Evolutionary conservation across 179 eudicot genomes (phyloP), one percentile per base, ranked within the genome.

Genomic region (Spinacia oleracea): DNA sequence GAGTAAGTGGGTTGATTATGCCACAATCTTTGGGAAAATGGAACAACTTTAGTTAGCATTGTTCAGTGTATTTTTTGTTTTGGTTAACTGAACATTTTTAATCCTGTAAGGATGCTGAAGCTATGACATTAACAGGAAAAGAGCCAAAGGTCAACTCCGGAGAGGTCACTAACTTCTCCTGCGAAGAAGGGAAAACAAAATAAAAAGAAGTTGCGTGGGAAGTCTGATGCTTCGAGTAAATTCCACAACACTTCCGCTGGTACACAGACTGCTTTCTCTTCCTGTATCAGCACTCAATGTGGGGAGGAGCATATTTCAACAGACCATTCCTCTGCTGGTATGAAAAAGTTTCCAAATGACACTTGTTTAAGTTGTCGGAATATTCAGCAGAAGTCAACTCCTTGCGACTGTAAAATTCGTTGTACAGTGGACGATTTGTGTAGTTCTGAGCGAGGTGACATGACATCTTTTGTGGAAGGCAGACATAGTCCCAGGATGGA

Each of bases 181-280:
- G 76, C 84, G 85, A 93, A 89, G 96, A 84, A 81, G 81, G 88
- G 84, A 84, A 93, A 89, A 86, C 85, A 86, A 40, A 87, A 86
- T 25, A 92, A 88, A 85, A 89, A 76, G 81, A 90, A 84, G 83
- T 74, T 67, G 35, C 77, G 79, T 75, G 85, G 83, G 42, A 82
- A 73, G 76, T 35, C 73, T 74, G 85, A 59, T 27, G 35, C 69
- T 82, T 72, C 85, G 50, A 66, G 60, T 21, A 75, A 81, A 68
- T 67, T 78, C 71, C 72, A 70, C 56, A 75, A 73, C 62, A 73
- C 50, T 53, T 65, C 85, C 64, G 83, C 72, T 23, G 82, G 80
- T 86, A 85, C 65, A 64, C 84, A 66, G 64, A 77, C 60, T 77
- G 70, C 73, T 75, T 80, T 83, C 74, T 80, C 89, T 84, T 78